Base-by-base conservation (phyloP, 2,329 filamentous ascomycete species). In the Celoporthe dispersa region DNA sequence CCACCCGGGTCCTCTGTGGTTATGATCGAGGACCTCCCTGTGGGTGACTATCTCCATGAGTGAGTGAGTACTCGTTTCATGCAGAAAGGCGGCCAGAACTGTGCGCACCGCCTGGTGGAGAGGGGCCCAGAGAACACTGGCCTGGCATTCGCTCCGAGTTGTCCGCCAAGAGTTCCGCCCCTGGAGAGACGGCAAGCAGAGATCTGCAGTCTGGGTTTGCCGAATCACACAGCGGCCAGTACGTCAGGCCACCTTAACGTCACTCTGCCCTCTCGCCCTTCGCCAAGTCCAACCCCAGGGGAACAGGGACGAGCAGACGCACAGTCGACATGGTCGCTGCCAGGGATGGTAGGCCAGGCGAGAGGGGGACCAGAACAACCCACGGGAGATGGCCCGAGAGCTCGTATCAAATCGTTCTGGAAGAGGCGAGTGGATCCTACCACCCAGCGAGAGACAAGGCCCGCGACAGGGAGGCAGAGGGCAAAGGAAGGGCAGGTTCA, bases 341-440 rank as follows among this genome's bases (percentile, higher is more conserved):
- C 55, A 33, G 55, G 25, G 44, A 9, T n/a, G 44, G 16, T 60
- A 31, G 14, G 55, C 57, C 33, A 60, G 22, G 57, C 57, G 57
- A 60, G 57, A 48, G 44, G 44, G 16, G 33, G 57, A 25, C 37
- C 37, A 63, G 11, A 22, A 28, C 28, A n/a, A n/a, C 31, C 41
- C 16, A 37, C 62, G 37, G 64, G 37, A 59, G 64, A 59, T 59
- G 53, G 33, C 33, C 37, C 48, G 61, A 64, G 61, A 59, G 61
- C 61, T 64, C 60, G 60, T 70, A 70, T 68, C 68, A 68, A 67
- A 67, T 68, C 60, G 61, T 70, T 70, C 68, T 70, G 68, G 68
- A 70, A 64, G 59, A 67, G 51, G 51, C 55, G 64, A 59, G 66
- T 62, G 66, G 66, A 62, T 33, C 66, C 55, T 33, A 48, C 37